A percentile compares a stretch with the other conserved stretches of the same genome.
These are phyloP conservation scores for Metschnikowia kunwiensis DNA, from an alignment of 805 yeast genomes.

Conservation along the genomic window DNA sequence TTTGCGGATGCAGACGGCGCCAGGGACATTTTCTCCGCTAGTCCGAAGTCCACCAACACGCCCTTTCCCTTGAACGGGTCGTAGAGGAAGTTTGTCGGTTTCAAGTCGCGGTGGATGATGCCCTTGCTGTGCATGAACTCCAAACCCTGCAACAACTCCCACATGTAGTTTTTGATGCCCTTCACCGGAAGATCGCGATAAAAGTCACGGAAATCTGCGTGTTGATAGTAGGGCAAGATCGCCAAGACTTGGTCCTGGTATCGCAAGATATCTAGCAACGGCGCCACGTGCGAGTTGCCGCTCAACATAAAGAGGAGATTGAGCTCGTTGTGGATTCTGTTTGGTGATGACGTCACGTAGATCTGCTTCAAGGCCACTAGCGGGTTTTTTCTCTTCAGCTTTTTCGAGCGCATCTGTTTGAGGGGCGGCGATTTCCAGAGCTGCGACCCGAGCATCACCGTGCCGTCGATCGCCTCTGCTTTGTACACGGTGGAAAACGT, in stretches of 20 bases:
- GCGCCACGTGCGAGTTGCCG: slow-evolving; percentile 76
- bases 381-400: slow-evolving; percentile 33
- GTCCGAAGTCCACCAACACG: slow-evolving; percentile 86
- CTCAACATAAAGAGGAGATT: slow-evolving; percentile 66
- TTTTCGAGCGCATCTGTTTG: slow-evolving; percentile 20
- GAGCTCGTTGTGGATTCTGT: slow-evolving; percentile 84
- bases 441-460: slow-evolving; percentile 36
- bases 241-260: slow-evolving; percentile 91
- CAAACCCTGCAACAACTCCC: slow-evolving; percentile 73
- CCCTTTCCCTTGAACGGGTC: slow-evolving; percentile 68
- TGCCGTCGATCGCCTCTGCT: slow-evolving; percentile 51
- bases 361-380: slow-evolving; percentile 88
- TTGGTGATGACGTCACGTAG: slow-evolving; percentile 93
- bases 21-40: slow-evolving; percentile 61
- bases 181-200: slow-evolving; percentile 73
- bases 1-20: slow-evolving; percentile 16
- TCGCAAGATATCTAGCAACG: slow-evolving; percentile 82
- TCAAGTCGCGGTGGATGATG: slow-evolving; percentile 42
- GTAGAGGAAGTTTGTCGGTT: slow-evolving; percentile 65
- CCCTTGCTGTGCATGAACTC: slow-evolving; percentile 52
- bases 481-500: slow-evolving; percentile 62
- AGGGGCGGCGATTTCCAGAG: slow-evolving; percentile 47
- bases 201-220: slow-evolving; percentile 85
- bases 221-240: slow-evolving; percentile 85
- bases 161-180: slow-evolving; percentile 79